Conservation (phyloP, 345 rosid genomes). For the Populus deltoides region DNA sequence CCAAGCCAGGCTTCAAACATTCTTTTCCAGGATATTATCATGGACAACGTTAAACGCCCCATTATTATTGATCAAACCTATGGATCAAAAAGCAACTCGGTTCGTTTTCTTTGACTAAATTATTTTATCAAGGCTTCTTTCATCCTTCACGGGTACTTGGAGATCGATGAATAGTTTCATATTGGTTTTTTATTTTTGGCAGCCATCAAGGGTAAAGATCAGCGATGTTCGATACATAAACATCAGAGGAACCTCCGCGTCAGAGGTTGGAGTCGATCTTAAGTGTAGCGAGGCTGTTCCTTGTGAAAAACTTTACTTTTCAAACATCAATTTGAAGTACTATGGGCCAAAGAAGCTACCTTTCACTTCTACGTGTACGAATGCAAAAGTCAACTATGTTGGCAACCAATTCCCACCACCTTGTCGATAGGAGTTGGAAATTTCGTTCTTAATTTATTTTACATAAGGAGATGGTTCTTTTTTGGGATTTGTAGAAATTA, state of each 20-base stretch:
- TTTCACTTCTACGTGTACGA: conserved; percentile 34
- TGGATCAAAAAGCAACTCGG: conserved; percentile 18
- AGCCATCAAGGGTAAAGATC: conserved; percentile 54
- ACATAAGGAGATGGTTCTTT: too few species aligned
- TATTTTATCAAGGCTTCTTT: background rate
- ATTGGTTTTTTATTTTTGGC: background rate
- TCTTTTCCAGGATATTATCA: conserved; percentile 42
- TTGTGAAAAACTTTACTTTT: conserved; percentile 38
- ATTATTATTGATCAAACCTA: conserved; percentile 68
- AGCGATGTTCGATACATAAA: conserved; percentile 39
- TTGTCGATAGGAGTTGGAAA: conserved; percentile 22
- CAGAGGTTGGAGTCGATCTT: conserved; percentile 39
- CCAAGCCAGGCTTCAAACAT: conserved; percentile 44
- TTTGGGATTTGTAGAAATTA: too few species aligned
- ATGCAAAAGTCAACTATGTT: conserved; percentile 24
- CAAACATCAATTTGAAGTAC: conserved; percentile 40
- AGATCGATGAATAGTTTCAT: background rate
- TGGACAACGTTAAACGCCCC: conserved; percentile 58
- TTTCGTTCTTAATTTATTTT: too few species aligned
- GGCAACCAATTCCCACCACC: conserved; percentile 47
- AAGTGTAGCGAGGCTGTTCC: conserved; percentile 50
- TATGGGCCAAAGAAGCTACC: conserved; percentile 15
- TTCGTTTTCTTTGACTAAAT: background rate
- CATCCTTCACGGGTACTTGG: background rate
- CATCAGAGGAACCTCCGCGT: conserved; percentile 44